Evolutionary conservation across 495 filamentous ascomycete genomes (phyloP).

Genomic region (Penicillium verhagenii): DNA sequence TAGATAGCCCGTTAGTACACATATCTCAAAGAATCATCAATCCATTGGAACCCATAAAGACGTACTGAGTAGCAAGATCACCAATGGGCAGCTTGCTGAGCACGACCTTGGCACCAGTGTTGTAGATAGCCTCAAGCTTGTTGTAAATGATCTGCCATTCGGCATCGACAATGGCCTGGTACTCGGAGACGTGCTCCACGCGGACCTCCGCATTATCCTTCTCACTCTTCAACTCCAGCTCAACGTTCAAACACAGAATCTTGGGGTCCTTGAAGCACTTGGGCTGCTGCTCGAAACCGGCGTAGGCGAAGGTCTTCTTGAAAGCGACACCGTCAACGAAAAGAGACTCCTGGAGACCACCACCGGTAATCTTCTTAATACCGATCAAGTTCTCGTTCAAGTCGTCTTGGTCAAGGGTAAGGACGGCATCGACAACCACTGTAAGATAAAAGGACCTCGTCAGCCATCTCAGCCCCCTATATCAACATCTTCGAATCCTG

Average conservation of each 20-base stretch:
- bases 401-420: constrained; percentile 95
- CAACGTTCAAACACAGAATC: constrained; percentile 95
- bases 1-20: constrained; percentile 23
- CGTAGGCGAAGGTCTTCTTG: constrained; percentile 99
- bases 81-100: constrained; percentile 97
- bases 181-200: constrained; percentile 97
- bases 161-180: constrained; percentile 98
- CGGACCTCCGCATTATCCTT: constrained; percentile 99
- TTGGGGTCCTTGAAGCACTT: constrained; percentile 91
- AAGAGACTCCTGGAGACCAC: constrained; percentile 92
- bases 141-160: constrained; percentile 99
- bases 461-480: constrained; percentile 1
- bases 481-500: not conserved
- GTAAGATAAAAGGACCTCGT: constrained; percentile 13
- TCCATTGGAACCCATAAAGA: too few relatives aligned
- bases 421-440: constrained; percentile 98
- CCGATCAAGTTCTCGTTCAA: constrained; percentile 98
- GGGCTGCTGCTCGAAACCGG: constrained; percentile 98
- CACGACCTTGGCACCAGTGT: constrained; percentile 94
- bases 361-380: constrained; percentile 95
- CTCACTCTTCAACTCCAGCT: constrained; percentile 95
- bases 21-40: not conserved
- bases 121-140: constrained; percentile 91
- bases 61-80: constrained; percentile 90
- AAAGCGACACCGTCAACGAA: constrained; percentile 98